Percentiles rank a stretch among this genome's conserved stretches.
Evolutionary conservation across 2,329 filamentous ascomycete species (phyloP).

Genomic region (Cladophialophora carrionii): DNA sequence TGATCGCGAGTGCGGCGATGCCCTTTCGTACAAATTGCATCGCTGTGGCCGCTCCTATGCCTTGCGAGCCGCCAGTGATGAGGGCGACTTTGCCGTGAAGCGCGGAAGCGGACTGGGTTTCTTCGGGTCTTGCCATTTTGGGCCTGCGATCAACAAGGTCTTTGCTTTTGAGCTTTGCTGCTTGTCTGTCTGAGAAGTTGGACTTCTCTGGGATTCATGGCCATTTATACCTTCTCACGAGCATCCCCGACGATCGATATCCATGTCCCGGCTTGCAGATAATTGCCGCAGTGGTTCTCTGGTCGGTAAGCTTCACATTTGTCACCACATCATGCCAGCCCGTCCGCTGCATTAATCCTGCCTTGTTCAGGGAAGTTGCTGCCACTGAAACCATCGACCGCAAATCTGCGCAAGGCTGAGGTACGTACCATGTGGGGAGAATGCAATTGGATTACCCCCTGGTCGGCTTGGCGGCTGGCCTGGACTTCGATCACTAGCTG

Average conservation of each 20-base stretch:
- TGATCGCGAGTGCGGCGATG: slow-evolving; percentile 19
- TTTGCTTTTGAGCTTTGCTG: too few species aligned
- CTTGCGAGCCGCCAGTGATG: slow-evolving; percentile 22
- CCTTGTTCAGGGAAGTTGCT: not conserved
- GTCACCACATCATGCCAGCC: not conserved
- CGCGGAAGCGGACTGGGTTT: slow-evolving; percentile 6
- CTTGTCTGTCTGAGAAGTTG: too few species aligned
- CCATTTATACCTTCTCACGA: too few species aligned
- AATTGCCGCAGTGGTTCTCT: not conserved
- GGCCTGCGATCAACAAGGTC: too few species aligned
- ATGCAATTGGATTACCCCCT: slow-evolving; percentile 20
- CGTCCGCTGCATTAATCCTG: not conserved
- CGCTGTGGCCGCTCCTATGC: slow-evolving; percentile 34
- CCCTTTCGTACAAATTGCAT: slow-evolving; percentile 20
- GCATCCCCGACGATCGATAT: too few species aligned
- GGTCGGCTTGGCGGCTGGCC: not conserved
- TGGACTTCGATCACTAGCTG: not conserved
- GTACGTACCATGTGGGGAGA: not conserved
- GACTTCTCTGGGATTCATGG: too few species aligned
- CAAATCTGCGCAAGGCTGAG: slow-evolving; percentile 2
- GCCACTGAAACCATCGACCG: not conserved
- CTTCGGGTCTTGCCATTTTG: not conserved
- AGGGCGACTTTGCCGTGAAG: slow-evolving; percentile 14
- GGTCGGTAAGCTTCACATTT: not conserved
- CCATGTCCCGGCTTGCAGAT: too few species aligned